Evolutionary conservation across 1,284 basidiomycete species (phyloP).

Genomic region (Coniferiporia sulphurascens): DNA sequence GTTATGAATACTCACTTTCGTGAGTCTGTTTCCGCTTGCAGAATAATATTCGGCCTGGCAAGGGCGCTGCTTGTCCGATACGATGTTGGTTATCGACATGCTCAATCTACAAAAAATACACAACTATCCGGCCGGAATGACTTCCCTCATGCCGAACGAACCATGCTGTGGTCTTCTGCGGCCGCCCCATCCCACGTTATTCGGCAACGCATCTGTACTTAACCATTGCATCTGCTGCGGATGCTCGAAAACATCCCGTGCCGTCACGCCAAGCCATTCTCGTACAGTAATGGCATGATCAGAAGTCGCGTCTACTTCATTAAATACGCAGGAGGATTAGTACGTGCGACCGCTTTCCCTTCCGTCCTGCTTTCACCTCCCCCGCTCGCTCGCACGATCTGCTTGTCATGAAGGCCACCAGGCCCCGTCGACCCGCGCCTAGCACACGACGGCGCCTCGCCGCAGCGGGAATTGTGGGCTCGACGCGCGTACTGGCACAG

Average conservation of each 20-base stretch:
- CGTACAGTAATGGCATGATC: background rate
- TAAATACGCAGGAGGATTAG: background rate
- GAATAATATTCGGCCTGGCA: too few relatives aligned
- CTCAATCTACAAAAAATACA: too few relatives aligned
- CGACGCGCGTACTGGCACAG: background rate
- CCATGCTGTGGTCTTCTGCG: background rate
- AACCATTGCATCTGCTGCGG: background rate
- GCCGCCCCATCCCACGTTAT: background rate
- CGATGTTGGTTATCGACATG: too few relatives aligned
- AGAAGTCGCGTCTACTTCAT: background rate
- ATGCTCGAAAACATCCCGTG: background rate
- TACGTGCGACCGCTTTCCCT: background rate
- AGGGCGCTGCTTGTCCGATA: too few relatives aligned
- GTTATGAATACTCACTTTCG: too few relatives aligned
- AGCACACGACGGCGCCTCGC: background rate
- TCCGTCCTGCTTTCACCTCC: background rate
- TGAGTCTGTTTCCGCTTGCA: too few relatives aligned
- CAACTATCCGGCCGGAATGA: too few relatives aligned
- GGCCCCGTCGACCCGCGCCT: background rate
- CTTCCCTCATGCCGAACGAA: background rate
- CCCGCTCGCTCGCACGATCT: background rate
- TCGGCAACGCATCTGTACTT: background rate
- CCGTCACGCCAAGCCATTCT: background rate
- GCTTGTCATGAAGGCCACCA: background rate
- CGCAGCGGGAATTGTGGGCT: background rate